Evolutionary conservation across 1,139 yeast species (phyloP).

Genomic region (Candida dubliniensis): DNA sequence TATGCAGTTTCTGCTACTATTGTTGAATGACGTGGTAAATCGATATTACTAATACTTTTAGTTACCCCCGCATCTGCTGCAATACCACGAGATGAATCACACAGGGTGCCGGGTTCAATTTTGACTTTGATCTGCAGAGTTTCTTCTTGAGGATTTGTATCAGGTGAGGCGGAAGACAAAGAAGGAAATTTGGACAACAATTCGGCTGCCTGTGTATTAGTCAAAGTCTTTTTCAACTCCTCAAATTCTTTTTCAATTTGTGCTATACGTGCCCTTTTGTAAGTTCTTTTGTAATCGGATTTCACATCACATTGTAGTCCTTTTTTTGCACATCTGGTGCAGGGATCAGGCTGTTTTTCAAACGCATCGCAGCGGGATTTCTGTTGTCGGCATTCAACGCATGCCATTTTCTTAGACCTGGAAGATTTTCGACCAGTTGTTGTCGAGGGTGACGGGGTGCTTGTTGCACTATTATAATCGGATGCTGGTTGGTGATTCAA

Average conservation of each 20-base stretch:
- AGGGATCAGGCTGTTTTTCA: conserved; percentile 75
- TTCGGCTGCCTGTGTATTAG: conserved; percentile 51
- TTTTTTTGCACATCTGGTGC: conserved; percentile 76
- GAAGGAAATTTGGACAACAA: conserved; percentile 37
- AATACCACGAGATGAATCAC: no score
- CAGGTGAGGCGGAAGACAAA: conserved; percentile 12
- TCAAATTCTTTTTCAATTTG: conserved; percentile 80
- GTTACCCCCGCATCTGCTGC: no score
- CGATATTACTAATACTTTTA: no score
- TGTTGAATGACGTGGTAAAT: no score
- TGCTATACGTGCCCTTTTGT: conserved; percentile 81
- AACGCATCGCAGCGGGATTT: conserved; percentile 87
- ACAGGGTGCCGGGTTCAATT: not conserved
- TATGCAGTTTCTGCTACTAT: no score
- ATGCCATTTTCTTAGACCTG: conserved; percentile 67
- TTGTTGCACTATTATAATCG: conserved; percentile 6
- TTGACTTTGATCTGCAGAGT: conserved; percentile 1
- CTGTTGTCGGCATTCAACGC: conserved; percentile 95
- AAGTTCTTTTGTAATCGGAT: conserved; percentile 82
- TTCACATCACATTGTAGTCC: conserved; percentile 69
- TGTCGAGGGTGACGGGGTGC: conserved; percentile 5
- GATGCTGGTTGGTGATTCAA: conserved; percentile 5
- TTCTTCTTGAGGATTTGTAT: not conserved
- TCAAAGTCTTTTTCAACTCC: conserved; percentile 61
- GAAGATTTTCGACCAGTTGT: conserved; percentile 17